A percentile compares a stretch with the other conserved stretches of the same genome.
phyloP scores from a whole-genome alignment of 1,284 basidiomycete species.

The Apiotrichum mycotoxinovorans region DNA sequence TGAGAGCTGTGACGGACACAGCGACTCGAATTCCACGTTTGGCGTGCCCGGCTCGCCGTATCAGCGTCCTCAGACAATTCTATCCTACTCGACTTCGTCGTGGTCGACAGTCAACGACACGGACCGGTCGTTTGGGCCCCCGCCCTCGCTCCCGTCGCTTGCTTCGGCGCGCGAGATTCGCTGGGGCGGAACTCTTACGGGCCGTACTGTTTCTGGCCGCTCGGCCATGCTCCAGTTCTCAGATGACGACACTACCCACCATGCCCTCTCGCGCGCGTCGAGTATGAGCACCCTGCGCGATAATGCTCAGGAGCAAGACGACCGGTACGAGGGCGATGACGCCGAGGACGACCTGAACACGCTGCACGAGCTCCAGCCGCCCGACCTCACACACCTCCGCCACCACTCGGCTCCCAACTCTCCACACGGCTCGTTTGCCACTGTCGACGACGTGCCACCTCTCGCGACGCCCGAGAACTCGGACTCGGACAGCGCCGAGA shows the following conservation, averaged over 20 bases:
- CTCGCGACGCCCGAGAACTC: conserved; percentile 4
- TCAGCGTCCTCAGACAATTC: neutral
- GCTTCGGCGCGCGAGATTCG: conserved; percentile 5
- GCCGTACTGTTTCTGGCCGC: conserved; percentile 13
- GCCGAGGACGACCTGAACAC: conserved; percentile 3
- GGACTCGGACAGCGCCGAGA: neutral
- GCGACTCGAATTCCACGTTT: neutral
- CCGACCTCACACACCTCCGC: neutral
- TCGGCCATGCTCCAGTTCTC: conserved; percentile 5
- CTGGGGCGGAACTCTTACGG: conserved; percentile 8
- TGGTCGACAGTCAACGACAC: neutral
- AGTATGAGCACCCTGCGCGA: neutral
- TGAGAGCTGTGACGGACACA: conserved; percentile 6
- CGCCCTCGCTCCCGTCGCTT: neutral
- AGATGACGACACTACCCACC: neutral
- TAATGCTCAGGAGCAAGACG: too few species aligned
- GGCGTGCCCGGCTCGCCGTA: neutral
- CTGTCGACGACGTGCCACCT: conserved; percentile 2
- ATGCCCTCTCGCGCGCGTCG: neutral
- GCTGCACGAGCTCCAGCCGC: neutral
- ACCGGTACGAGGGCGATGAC: neutral
- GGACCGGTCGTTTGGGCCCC: neutral
- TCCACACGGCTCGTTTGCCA: neutral
- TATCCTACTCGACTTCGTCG: neutral
- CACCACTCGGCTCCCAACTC: neutral